Conservation (phyloP, 2,329 filamentous ascomycete species). For the Macroventuria anomochaeta region DNA sequence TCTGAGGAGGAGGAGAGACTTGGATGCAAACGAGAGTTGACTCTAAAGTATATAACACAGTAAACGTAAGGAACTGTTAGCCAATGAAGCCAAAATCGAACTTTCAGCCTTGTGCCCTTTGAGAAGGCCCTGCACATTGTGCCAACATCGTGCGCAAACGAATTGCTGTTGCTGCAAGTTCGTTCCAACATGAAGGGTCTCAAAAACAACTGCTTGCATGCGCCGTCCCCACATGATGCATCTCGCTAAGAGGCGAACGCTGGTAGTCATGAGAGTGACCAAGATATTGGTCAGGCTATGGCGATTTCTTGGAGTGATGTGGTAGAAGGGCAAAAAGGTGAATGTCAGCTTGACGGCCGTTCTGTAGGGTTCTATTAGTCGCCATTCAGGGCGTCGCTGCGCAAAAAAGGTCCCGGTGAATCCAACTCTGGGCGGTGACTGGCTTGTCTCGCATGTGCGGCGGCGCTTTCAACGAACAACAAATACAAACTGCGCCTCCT, state of each 20-base stretch:
- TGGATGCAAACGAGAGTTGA: background rate
- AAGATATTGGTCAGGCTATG: slow-evolving; percentile 26
- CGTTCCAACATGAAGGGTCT: slow-evolving; percentile 27
- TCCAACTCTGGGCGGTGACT: slow-evolving; percentile 36
- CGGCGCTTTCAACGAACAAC: slow-evolving; percentile 30
- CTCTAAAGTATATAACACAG: background rate
- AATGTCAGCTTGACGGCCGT: slow-evolving; percentile 32
- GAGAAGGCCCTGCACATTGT: slow-evolving; percentile 2
- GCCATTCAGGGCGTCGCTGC: slow-evolving; percentile 34
- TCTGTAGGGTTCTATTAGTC: slow-evolving; percentile 39
- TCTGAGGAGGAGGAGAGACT: background rate
- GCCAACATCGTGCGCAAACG: slow-evolving; percentile 19
- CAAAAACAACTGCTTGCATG: slow-evolving; percentile 28
- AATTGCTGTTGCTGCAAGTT: slow-evolving; percentile 14
- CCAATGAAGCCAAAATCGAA: background rate
- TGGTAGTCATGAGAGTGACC: slow-evolving; percentile 17
- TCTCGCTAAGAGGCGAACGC: slow-evolving; percentile 10
- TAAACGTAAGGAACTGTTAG: background rate
- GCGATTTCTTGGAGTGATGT: background rate
- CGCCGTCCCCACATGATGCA: slow-evolving; percentile 19
- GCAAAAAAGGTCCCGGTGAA: slow-evolving; percentile 39
- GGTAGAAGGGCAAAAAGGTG: slow-evolving; percentile 8
- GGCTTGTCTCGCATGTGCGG: slow-evolving; percentile 29
- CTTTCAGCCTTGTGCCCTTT: background rate
- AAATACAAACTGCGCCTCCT: slow-evolving; percentile 31